These are phyloP conservation scores for Arabis hirsuta DNA, from an alignment of 345 rosid species.

Conservation along the genomic window DNA sequence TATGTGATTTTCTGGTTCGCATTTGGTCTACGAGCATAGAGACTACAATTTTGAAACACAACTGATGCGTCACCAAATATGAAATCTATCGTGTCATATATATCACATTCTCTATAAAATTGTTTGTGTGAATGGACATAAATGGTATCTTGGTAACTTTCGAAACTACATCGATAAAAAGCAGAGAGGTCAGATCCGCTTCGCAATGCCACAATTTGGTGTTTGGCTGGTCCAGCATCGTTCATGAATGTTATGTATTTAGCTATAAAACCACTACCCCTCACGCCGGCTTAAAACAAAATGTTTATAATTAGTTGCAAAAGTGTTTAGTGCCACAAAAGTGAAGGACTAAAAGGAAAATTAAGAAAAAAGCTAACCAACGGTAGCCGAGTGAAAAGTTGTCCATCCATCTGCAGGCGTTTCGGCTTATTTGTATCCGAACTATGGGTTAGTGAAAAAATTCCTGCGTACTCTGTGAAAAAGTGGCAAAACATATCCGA, in stretches of 20 bases:
- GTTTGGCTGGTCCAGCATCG: slow-evolving; percentile 72
- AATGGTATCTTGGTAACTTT: slow-evolving; percentile 82
- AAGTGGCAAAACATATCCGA: too few species aligned
- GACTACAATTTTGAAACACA: slow-evolving; percentile 70
- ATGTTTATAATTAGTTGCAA: too few species aligned
- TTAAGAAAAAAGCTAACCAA: slow-evolving; percentile 57
- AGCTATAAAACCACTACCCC: slow-evolving; percentile 68
- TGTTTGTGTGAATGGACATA: slow-evolving; percentile 79
- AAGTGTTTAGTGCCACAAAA: neutral
- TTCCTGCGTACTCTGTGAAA: too few species aligned
- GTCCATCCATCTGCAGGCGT: slow-evolving; percentile 80
- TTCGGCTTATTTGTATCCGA: too few species aligned
- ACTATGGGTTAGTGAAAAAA: too few species aligned
- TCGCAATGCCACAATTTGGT: slow-evolving; percentile 81
- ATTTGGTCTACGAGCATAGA: slow-evolving; percentile 76
- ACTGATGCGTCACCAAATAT: slow-evolving; percentile 79
- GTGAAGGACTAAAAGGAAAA: neutral
- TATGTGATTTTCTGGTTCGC: slow-evolving; percentile 60
- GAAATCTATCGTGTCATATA: slow-evolving; percentile 74
- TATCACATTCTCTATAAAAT: slow-evolving; percentile 77
- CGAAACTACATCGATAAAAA: slow-evolving; percentile 72
- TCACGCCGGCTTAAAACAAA: slow-evolving; percentile 54
- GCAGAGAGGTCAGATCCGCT: slow-evolving; percentile 69
- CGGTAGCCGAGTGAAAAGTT: slow-evolving; percentile 85
- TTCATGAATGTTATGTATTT: slow-evolving; percentile 72